Base-by-base conservation (phyloP, 83 land plant genomes). In the Isoetes engelmannii region DNA sequence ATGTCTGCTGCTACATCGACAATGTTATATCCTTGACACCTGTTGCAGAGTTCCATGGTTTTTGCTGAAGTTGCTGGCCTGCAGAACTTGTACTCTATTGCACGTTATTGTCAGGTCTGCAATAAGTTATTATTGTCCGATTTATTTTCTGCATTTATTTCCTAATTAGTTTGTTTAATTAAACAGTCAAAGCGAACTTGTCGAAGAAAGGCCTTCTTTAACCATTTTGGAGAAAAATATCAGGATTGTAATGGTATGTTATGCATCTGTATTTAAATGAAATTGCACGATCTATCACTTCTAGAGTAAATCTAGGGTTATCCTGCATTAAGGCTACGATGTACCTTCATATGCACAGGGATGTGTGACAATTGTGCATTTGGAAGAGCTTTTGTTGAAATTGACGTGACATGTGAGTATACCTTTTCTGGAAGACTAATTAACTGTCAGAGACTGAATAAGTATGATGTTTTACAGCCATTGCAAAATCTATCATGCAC, bases 31-130 rank as follows among this genome's bases (percentile, higher is more conserved):
- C 28, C n/a, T 21, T 9, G 9, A 51, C 15, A 59, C 41, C 65
- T 21, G 28, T 63, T 54, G 8, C 85, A 94, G 99, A 90, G 99
- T 75, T 85, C 92, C 61, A 94, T 94, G 99, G 92, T 94, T 43
- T 94, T 94, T 75, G 84, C 86, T 75, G 99, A 94, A 74, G 81
- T 82, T 65, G 74, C 86, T 70, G 99, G 99, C 15, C 63, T 94
- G 81, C 87, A 80, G 75, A 94, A 94, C 79, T 87, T 94, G 8
- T 94, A 94, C 74, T 84, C 75, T 65, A 94, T 94, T 8, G 92
- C 88, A n/a, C 87, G 83, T 5, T 94, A 85, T 68, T 90, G 92
- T 79, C 90, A 88, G 99, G 99, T 90, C 48, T 15, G 28, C 56
- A 15, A 17, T 10, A 2, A 19, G 8, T 28, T 28, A 2, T 28